Evolutionary conservation across 805 yeast genomes (phyloP), one percentile per base, ranked within the genome.

Genomic region (Lipomyces kockii): DNA sequence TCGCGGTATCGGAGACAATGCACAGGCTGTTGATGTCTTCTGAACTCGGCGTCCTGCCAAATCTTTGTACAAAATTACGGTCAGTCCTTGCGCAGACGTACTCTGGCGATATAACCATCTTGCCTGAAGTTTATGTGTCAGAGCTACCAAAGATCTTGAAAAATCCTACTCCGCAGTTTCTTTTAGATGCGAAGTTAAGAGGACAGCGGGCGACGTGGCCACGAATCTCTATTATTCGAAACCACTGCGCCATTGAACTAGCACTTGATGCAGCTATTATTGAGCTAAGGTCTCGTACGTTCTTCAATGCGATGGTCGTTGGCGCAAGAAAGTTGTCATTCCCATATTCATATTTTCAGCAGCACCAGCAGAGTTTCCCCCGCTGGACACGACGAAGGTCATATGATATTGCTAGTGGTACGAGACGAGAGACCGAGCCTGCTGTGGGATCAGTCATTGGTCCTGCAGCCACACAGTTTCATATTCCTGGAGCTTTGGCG

Each of bases 181-280:
- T 93, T 56, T 77, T 87, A 58, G 89, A 88, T 65, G 85, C 90
- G 66, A 84, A 89, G 1, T 82, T 87, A 52, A 83, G 96, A 69
- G 99, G 98, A 0, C 95, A 97, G 0, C 81, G 91, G 65, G 94
- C 97, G 0, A 89, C 97, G 0, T 94, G 98, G 98, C 97, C 97
- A 0, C 91, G 91, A 74, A 78, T 95, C 3, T 86, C 97, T 1
- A 83, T 93, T 56, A 91, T 94, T 58, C 84, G 88, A 72, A 94
- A 95, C 76, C 97, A 92, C 75, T 92, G 97, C 78, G 88, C 95
- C 0, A 86, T 92, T 39, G 99, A 94, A 75, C 89, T 94, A 77
- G 89, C 92, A 0, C 80, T 94, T 53, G 98, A 94, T 77, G 84
- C 84, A 66, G 89, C 95, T 8, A 92, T 95, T 11, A 82, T 58